A percentile compares a stretch with the other conserved stretches of the same genome.
phyloP scores from a whole-genome alignment of 1,139 yeast species.

The Arxiozyma heterogenica region DNA sequence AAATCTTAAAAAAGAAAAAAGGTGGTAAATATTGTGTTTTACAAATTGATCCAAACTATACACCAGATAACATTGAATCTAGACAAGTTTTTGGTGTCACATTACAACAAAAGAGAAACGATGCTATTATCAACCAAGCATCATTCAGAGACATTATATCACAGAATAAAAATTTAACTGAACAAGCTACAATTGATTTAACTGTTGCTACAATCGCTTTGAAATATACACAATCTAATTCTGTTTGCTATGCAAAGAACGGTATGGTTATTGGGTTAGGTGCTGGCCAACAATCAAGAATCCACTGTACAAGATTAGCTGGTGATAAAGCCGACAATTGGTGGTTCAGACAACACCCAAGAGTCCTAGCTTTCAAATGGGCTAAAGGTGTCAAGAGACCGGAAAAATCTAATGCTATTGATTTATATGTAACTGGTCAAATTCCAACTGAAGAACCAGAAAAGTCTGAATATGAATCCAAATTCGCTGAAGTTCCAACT shows the following conservation, averaged over 20 bases:
- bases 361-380: constrained; percentile 89
- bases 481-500: constrained; percentile 72
- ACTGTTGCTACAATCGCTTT: constrained; percentile 95
- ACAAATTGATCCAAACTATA: constrained; percentile 90
- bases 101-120: constrained; percentile 93
- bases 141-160: constrained; percentile 90
- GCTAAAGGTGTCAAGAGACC: constrained; percentile 98
- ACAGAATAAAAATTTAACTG: constrained; percentile 73
- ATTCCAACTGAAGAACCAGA: constrained; percentile 91
- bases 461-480: constrained; percentile 81
- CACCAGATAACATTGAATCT: constrained; percentile 71
- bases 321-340: constrained; percentile 99
- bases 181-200: constrained; percentile 85
- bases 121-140: constrained; percentile 81
- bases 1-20: constrained; percentile 80
- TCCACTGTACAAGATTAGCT: constrained; percentile 97
- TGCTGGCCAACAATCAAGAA: constrained; percentile 98
- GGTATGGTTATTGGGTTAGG: constrained; percentile 99
- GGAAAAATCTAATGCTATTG: constrained; percentile 96
- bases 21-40: constrained; percentile 93
- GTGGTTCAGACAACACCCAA: constrained; percentile 99
- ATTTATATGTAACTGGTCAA: constrained; percentile 82
- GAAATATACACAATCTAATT: constrained; percentile 95
- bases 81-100: constrained; percentile 95
- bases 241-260: constrained; percentile 95